Evolutionary conservation across 805 yeast genomes (phyloP).

Genomic region (Zygoascus tannicola): DNA sequence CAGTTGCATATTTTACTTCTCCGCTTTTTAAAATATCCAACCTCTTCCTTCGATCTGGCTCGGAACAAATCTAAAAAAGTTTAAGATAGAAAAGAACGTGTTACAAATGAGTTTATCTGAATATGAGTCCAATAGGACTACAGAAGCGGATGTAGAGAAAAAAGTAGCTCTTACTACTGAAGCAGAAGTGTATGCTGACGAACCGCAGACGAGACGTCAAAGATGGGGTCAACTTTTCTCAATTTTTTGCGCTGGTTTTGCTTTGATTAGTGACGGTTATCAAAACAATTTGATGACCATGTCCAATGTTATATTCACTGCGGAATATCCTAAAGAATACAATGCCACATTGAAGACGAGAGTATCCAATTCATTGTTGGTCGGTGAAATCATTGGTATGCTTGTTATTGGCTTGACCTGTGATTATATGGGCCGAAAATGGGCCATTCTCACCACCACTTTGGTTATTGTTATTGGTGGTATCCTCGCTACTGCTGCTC

Average conservation of each 20-base stretch:
- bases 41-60: no score
- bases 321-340: conserved; percentile 37
- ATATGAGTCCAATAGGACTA: no score
- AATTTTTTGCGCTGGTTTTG: conserved; percentile 62
- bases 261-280: conserved; percentile 69
- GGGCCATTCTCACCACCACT: conserved; percentile 59
- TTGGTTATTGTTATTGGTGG: conserved; percentile 54
- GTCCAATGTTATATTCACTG: conserved; percentile 49
- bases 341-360: conserved; percentile 43
- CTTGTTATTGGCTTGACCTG: conserved; percentile 54
- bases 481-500: conserved; percentile 58
- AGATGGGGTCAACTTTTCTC: conserved; percentile 23
- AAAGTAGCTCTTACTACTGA: not conserved
- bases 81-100: no score
- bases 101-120: no score
- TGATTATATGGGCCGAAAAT: conserved; percentile 58
- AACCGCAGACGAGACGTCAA: not conserved
- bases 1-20: no score
- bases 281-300: conserved; percentile 68
- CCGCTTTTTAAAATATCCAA: no score
- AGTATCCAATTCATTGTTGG: conserved; percentile 59
- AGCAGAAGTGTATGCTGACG: not conserved
- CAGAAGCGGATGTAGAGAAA: no score
- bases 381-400: conserved; percentile 66
- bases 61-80: no score